phyloP scores from a whole-genome alignment of 208 protist species.

The Trypanosoma brucei region DNA sequence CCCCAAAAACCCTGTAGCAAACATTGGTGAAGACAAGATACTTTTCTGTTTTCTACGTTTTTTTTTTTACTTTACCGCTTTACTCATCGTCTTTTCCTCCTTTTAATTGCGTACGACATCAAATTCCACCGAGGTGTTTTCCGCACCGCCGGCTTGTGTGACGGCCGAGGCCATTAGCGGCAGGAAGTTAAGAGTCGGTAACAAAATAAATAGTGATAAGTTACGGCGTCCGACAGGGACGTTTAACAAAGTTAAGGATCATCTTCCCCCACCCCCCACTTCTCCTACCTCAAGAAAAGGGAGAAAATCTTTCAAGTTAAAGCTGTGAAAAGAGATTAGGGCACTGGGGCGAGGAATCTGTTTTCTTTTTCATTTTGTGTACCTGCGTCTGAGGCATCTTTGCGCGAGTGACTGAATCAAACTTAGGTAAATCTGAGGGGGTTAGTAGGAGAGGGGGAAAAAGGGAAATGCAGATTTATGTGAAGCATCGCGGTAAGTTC shows the following conservation, averaged over 20 bases:
- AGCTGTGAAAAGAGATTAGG: too few relatives aligned
- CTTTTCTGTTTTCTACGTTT: slow-evolving; percentile 10
- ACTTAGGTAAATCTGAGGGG: not conserved
- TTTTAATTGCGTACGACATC: not conserved
- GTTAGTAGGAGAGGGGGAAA: not conserved
- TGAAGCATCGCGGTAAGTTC: slow-evolving; percentile 64
- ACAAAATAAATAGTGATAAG: too few relatives aligned
- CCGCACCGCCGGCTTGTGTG: not conserved
- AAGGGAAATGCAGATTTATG: slow-evolving; percentile 60
- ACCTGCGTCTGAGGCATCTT: not conserved
- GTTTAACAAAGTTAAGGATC: too few relatives aligned
- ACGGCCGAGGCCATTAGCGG: too few relatives aligned
- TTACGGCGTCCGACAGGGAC: too few relatives aligned
- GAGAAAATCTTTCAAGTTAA: too few relatives aligned
- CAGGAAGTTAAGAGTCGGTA: too few relatives aligned
- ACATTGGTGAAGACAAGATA: slow-evolving; percentile 20
- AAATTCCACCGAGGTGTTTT: not conserved
- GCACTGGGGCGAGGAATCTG: too few relatives aligned
- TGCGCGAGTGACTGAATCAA: too few relatives aligned
- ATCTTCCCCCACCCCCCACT: too few relatives aligned
- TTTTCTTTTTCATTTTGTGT: not conserved
- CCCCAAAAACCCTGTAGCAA: not conserved
- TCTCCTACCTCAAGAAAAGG: too few relatives aligned
- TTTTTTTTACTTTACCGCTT: slow-evolving; percentile 35
- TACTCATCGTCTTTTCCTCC: slow-evolving; percentile 11